These are phyloP conservation scores for Camellia japonica DNA, from an alignment of 148 eudicot genomes.

Conservation along the genomic window DNA sequence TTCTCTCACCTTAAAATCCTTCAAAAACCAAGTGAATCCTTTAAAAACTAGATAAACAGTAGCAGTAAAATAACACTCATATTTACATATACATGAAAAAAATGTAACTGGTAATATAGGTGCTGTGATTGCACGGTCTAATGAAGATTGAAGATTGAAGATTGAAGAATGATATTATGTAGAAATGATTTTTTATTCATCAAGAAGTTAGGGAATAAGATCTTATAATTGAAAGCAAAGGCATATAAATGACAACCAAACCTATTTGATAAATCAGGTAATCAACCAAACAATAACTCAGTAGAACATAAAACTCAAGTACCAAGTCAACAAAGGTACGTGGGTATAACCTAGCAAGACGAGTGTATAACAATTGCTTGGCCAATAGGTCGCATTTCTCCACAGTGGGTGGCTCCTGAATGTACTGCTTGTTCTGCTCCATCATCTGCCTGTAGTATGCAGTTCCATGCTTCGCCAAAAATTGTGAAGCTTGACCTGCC, in stretches of 20 bases:
- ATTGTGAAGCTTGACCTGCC: conserved; percentile 37
- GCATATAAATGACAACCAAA: neutral
- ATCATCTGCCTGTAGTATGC: conserved; percentile 42
- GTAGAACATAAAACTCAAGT: neutral
- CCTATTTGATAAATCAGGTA: neutral
- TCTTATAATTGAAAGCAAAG: neutral
- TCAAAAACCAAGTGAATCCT: neutral
- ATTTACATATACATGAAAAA: neutral
- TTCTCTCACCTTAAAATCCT: neutral
- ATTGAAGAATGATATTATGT: neutral
- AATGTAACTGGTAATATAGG: neutral
- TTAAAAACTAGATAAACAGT: neutral
- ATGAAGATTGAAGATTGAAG: neutral
- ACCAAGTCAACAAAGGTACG: neutral
- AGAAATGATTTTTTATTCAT: neutral
- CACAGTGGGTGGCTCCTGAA: conserved; percentile 46
- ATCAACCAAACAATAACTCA: neutral
- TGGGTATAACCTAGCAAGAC: conserved; percentile 43
- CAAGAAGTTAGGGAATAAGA: neutral
- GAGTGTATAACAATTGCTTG: conserved; percentile 52
- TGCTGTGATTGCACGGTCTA: neutral
- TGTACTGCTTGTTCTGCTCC: conserved; percentile 50
- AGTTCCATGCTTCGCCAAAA: conserved; percentile 36
- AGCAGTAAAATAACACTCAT: neutral
- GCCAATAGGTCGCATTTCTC: conserved; percentile 46